Conservation (phyloP, 75 land plant species). For the Sequoia sempervirens region DNA sequence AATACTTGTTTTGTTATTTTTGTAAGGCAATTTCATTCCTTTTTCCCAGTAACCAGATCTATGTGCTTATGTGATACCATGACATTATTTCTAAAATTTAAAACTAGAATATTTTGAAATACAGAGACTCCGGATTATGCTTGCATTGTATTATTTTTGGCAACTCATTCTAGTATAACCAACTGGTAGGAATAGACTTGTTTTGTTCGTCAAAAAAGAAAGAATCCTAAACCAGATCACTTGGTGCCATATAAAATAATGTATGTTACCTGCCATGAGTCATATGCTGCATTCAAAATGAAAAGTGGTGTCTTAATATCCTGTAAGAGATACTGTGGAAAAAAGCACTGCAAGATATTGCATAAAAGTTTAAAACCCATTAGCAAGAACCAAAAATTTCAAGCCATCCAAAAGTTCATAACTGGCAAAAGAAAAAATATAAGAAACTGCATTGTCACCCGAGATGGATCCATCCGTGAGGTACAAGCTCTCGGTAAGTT, state of each 20-base stretch:
- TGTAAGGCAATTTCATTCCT: background rate
- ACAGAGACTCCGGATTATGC: background rate
- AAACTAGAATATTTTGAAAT: background rate
- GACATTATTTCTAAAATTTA: background rate
- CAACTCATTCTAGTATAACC: background rate
- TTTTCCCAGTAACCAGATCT: background rate
- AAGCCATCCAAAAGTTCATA: background rate
- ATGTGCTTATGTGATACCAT: background rate
- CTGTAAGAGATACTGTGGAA: slow-evolving; percentile 71
- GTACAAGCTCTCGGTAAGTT: slow-evolving; percentile 44
- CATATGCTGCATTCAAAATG: slow-evolving; percentile 88
- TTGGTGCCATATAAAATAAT: background rate
- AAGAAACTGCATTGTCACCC: slow-evolving; percentile 18
- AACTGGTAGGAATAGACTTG: background rate
- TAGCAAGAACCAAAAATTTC: background rate
- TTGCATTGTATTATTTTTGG: background rate
- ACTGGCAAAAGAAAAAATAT: background rate
- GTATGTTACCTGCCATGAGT: slow-evolving; percentile 72
- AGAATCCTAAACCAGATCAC: background rate
- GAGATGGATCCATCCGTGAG: slow-evolving; percentile 20
- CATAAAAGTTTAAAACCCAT: background rate
- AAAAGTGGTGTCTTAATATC: slow-evolving; percentile 75
- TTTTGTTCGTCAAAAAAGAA: background rate
- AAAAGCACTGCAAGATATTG: slow-evolving; percentile 67
- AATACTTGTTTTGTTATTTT: background rate